Evolutionary conservation across 306 rosid species (phyloP).

Genomic region (Potentilla sterilis): DNA sequence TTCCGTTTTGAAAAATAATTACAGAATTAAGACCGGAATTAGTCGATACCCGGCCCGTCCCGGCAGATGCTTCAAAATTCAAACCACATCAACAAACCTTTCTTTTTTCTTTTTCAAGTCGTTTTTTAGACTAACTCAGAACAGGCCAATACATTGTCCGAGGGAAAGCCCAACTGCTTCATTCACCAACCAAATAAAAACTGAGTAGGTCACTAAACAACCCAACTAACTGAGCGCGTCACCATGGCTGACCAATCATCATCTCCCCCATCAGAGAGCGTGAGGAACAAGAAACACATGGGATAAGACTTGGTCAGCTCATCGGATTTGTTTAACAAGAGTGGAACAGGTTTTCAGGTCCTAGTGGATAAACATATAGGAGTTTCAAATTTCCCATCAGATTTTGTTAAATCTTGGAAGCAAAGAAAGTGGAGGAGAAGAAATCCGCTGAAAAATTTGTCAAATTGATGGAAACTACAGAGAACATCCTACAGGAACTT

Average conservation of each 20-base stretch:
- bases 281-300: background rate
- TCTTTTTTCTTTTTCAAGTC: no score
- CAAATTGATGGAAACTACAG: background rate
- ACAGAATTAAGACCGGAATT: no score
- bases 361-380: background rate
- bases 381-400: slow-evolving; percentile 14
- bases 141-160: no score
- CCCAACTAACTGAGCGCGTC: background rate
- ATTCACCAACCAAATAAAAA: no score
- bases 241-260: background rate
- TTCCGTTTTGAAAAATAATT: no score
- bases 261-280: background rate
- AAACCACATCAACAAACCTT: no score
- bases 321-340: background rate
- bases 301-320: background rate
- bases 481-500: slow-evolving; percentile 20
- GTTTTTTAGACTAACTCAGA: no score
- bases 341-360: background rate
- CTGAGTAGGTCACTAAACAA: no score
- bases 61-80: no score
- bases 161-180: no score
- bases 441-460: background rate
- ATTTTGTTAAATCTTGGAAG: slow-evolving; percentile 25
- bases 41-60: no score
- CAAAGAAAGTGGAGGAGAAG: slow-evolving; percentile 35